Evolutionary conservation across 2,329 filamentous ascomycete genomes (phyloP), one percentile per base, ranked within the genome.

Genomic region (Cladobotryum mycophilum): DNA sequence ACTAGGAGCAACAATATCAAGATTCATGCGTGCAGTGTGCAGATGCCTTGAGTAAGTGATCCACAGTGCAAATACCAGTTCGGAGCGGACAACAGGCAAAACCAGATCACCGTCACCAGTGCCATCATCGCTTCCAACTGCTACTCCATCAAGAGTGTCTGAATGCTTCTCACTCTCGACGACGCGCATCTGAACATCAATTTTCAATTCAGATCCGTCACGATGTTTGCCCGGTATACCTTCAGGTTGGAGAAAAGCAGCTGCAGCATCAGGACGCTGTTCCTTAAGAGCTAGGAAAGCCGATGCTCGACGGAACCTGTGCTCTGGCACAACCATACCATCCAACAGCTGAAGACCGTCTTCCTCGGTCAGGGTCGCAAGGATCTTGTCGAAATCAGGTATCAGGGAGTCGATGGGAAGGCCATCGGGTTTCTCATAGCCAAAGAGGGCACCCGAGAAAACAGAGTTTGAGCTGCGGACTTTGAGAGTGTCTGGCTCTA

Each of bases 321-420:
- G 91, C 67, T 99, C 93, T 1, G 93, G 91, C 50, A 99, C 86
- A 14, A 99, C 91, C 61, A 96, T 91, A n/a, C 93, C 93, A 66
- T 99, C 93, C 11, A 87, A 79, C 22, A 97, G 75, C 47, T 84
- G 78, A 46, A 96, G 78, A 38, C 88, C 84, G 59, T 99, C 91
- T 64, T 96, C 89, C 49, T 95, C 86, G 4, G 83, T 89, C 60
- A 99, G 75, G 25, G 95, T 82, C 40, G 82, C 76, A 45, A 99
- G 73, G 41, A 96, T 84, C 56, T 84, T 85, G 67, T 95, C 89
- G 62, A 99, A 97, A 41, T 85, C 82, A 1, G 92, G 91, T 25
- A 99, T 85, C 34, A 99, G 72, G 25, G 88, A 81, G 54, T 80
- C 88, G 59, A 99, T 87, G 22, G 81, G 76, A 56, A 89, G 77